Base-by-base conservation (phyloP, 1,139 yeast species). In the Geotrichum reessii region DNA sequence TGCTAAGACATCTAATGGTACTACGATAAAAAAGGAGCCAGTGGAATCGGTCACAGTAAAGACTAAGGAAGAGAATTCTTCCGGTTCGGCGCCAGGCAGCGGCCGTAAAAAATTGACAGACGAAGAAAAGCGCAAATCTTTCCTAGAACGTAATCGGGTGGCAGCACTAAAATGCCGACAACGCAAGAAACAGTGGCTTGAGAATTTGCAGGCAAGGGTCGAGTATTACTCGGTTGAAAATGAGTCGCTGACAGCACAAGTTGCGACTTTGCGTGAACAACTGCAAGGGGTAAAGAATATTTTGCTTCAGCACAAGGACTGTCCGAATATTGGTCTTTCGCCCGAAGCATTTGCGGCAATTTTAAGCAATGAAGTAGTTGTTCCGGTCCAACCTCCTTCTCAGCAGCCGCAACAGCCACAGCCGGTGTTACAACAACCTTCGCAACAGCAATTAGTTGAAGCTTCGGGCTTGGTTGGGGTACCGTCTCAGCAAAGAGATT, bases 151-250 rank as follows among this genome's bases (percentile, higher is more conserved):
- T 62, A 93, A 93, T 71, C 80, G 99, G 62, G 83, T 93, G 14
- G 99, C 99, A 0, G 99, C 99, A 0, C 84, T 95, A 47, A 92
- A 91, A 72, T 95, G 98, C 76, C 83, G 99, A 60, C 96, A 89
- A 73, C 82, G 97, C 57, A 95, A 93, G 79, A 93, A 95, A 75
- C 92, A 89, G 70, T 86, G 88, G 78, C 81, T 90, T 50, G 85
- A 83, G 61, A 87, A 86, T 65, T 85, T 93, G 82, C 96, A 92
- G 71, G 83, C 80, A 53, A 95, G 91, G 69, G 75, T 78, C 81
- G 71, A 79, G 78, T 85, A 81, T 66, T 89, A 84, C 71, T 80
- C 89, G 22, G 72, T 79, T 14, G 95, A 92, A 59, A 91, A 89
- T 72, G 81, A 86, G 47, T 83, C 82, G 54, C 74, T 91, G 58